phyloP scores from a whole-genome alignment of 495 filamentous ascomycete species.

The Tuber borchii region DNA sequence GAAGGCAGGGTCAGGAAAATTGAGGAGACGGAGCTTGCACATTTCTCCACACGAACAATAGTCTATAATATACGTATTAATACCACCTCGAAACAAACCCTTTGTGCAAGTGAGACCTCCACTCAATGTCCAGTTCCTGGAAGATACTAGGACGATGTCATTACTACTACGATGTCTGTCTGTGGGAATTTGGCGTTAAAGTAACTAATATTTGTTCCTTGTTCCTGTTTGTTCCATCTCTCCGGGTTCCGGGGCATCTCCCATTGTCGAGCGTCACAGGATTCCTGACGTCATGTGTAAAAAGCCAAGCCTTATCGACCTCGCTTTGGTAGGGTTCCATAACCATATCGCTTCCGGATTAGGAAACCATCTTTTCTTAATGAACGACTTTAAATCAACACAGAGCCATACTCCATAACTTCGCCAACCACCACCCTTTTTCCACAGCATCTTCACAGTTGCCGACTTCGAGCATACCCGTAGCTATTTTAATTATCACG shows the following conservation, averaged over 20 bases:
- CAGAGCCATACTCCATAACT: conserved; percentile 11
- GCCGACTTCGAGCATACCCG: not conserved
- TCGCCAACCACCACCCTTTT: no score
- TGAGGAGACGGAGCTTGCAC: no score
- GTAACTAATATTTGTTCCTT: not conserved
- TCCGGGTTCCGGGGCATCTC: not conserved
- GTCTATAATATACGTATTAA: no score
- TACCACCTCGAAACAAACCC: not conserved
- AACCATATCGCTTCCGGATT: no score
- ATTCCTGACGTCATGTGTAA: conserved; percentile 26
- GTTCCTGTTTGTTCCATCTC: not conserved
- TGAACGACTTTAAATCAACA: no score
- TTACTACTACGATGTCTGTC: not conserved
- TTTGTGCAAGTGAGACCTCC: not conserved
- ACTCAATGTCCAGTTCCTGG: no score
- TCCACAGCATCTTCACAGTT: not conserved
- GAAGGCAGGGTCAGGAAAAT: no score
- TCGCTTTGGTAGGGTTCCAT: conserved; percentile 9
- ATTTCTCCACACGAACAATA: not conserved
- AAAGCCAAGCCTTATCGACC: conserved; percentile 13
- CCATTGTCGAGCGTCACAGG: not conserved
- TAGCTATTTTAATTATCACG: not conserved
- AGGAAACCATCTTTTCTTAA: no score
- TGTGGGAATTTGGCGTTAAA: not conserved
- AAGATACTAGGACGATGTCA: not conserved